Evolutionary conservation across 805 yeast species (phyloP).

Genomic region (Tetrapisispora pingtungensis): DNA sequence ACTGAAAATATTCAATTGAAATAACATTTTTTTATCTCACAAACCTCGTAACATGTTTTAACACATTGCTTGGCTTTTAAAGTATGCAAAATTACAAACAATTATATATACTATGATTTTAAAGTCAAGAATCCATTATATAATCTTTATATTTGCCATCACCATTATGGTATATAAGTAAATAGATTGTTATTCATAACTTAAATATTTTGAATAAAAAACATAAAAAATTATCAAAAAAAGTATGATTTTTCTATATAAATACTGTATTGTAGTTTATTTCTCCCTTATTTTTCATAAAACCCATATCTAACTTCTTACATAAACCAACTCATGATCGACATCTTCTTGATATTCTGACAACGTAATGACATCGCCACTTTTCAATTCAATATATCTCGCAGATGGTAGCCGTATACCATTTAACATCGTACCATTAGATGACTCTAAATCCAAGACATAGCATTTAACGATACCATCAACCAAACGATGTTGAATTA

Average conservation of each 20-base stretch:
- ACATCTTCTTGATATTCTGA: conserved; percentile 29
- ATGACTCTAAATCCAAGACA: conserved; percentile 38
- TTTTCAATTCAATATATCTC: conserved; percentile 34
- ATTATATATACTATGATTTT: no score
- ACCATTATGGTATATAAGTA: neutral
- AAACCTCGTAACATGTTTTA: no score
- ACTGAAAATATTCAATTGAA: no score
- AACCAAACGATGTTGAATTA: conserved; percentile 33
- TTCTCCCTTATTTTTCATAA: no score
- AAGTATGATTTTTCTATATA: no score
- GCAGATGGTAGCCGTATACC: conserved; percentile 31
- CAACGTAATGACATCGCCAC: conserved; percentile 34
- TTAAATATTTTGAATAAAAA: neutral
- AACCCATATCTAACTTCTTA: conserved; percentile 3
- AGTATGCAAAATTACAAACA: no score
- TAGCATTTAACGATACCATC: conserved; percentile 26
- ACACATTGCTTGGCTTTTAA: no score
- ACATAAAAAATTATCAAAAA: neutral
- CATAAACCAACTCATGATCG: conserved; percentile 19
- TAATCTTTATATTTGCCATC: neutral
- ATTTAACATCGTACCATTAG: conserved; percentile 39
- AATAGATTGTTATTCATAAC: neutral
- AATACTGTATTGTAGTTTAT: no score
- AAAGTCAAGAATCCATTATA: neutral
- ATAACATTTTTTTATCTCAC: no score